A percentile compares a stretch with the other conserved stretches of the same genome.
These are phyloP conservation scores for Adansonia gregorii DNA, from an alignment of 441 rosid species.

Conservation along the genomic window DNA sequence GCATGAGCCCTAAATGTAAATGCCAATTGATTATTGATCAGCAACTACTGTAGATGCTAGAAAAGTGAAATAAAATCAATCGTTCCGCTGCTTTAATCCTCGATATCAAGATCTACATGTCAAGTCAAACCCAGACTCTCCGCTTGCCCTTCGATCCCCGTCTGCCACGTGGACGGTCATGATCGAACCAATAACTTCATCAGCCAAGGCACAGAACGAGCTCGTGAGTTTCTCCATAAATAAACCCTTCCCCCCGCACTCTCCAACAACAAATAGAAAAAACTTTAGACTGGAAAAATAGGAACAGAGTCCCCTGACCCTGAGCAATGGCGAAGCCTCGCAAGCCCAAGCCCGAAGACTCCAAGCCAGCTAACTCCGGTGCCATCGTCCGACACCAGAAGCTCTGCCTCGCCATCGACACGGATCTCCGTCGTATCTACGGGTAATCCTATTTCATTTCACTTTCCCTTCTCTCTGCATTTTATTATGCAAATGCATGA, in stretches of 20 bases:
- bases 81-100: background rate
- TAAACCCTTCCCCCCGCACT: background rate
- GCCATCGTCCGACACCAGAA: constrained; percentile 91
- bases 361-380: constrained; percentile 71
- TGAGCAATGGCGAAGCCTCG: constrained; percentile 85
- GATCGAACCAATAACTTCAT: constrained; percentile 7
- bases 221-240: constrained; percentile 27
- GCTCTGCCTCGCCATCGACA: constrained; percentile 86
- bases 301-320: background rate
- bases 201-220: background rate
- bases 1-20: too few species aligned
- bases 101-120: background rate
- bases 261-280: background rate
- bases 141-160: background rate
- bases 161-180: background rate
- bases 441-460: constrained; percentile 51
- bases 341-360: constrained; percentile 77
- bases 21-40: too few species aligned
- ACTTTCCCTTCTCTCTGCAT: constrained; percentile 13
- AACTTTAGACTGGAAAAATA: background rate
- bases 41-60: too few species aligned
- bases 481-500: background rate
- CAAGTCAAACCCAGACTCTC: background rate
- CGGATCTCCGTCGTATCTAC: constrained; percentile 68
- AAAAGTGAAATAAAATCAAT: too few species aligned